Conservation (phyloP, 2,329 filamentous ascomycete species). For the Aspergillus ibericus region DNA sequence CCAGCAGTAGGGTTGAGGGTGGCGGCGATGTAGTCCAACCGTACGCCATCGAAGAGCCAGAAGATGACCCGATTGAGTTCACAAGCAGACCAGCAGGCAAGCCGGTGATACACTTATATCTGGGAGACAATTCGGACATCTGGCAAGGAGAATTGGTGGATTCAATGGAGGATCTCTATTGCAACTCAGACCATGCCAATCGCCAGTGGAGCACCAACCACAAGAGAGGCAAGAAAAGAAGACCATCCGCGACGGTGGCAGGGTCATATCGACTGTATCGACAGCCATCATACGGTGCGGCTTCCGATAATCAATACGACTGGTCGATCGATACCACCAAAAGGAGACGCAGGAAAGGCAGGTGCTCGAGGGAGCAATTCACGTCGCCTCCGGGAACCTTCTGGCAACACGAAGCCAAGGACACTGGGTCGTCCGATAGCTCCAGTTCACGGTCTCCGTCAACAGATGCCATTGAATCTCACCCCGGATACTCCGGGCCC, state of each 20-base stretch:
- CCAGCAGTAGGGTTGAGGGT: neutral
- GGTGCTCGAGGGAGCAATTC: slow-evolving; percentile 16
- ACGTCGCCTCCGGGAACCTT: slow-evolving; percentile 6
- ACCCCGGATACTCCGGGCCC: slow-evolving; percentile 12
- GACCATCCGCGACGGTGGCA: slow-evolving; percentile 26
- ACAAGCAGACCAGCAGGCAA: neutral
- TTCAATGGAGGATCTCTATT: slow-evolving; percentile 34
- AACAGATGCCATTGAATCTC: slow-evolving; percentile 19
- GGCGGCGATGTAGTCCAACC: slow-evolving; percentile 37
- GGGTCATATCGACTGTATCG: slow-evolving; percentile 7
- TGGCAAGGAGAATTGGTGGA: slow-evolving; percentile 36
- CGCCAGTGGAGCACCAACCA: slow-evolving; percentile 2
- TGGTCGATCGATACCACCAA: slow-evolving; percentile 24
- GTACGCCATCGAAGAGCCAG: slow-evolving; percentile 42
- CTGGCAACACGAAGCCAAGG: slow-evolving; percentile 17
- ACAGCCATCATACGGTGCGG: neutral
- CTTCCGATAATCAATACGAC: slow-evolving; percentile 14
- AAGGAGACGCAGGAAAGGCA: slow-evolving; percentile 27
- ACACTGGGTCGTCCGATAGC: slow-evolving; percentile 18
- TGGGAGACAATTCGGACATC: neutral
- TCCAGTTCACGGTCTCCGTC: slow-evolving; percentile 25
- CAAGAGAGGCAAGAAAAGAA: slow-evolving; percentile 38
- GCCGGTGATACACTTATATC: neutral
- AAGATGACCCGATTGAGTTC: slow-evolving; percentile 23
- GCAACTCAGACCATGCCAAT: slow-evolving; percentile 27